Percentiles rank a stretch among this genome's conserved stretches.
These are phyloP conservation scores for Thuja plicata DNA, from an alignment of 83 land plant species.

Conservation along the genomic window DNA sequence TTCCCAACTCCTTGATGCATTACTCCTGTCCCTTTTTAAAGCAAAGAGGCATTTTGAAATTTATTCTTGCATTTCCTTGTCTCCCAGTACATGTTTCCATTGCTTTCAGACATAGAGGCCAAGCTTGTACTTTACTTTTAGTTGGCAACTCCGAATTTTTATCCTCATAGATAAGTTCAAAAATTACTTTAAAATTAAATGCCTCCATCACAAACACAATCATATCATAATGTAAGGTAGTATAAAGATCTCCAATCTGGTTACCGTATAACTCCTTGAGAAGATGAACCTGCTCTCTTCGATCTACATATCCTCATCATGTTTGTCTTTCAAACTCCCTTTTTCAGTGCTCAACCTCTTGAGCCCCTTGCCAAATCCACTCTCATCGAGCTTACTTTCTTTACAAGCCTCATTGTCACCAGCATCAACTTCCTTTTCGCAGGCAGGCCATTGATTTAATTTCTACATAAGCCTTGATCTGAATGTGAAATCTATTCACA, in stretches of 20 bases:
- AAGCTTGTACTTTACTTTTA: conserved; percentile 53
- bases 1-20: too few relatives aligned
- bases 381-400: background rate
- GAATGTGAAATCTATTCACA: too few relatives aligned
- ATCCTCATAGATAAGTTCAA: conserved; percentile 60
- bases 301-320: conserved; percentile 62
- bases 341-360: background rate
- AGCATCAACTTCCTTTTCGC: background rate
- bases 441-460: too few relatives aligned
- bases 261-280: conserved; percentile 68
- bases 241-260: conserved; percentile 68
- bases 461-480: too few relatives aligned
- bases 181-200: conserved; percentile 60
- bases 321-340: background rate
- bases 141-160: conserved; percentile 49
- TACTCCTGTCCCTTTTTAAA: too few relatives aligned
- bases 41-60: too few relatives aligned
- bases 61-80: conserved; percentile 42
- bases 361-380: background rate
- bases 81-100: conserved; percentile 8
- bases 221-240: conserved; percentile 68
- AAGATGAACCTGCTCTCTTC: conserved; percentile 87
- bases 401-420: background rate
- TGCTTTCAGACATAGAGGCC: conserved; percentile 52
- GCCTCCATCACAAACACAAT: conserved; percentile 75